These are phyloP conservation scores for Mucor plumbeus DNA, from an alignment of 371 early-diverging fungal genomes.

Conservation along the genomic window DNA sequence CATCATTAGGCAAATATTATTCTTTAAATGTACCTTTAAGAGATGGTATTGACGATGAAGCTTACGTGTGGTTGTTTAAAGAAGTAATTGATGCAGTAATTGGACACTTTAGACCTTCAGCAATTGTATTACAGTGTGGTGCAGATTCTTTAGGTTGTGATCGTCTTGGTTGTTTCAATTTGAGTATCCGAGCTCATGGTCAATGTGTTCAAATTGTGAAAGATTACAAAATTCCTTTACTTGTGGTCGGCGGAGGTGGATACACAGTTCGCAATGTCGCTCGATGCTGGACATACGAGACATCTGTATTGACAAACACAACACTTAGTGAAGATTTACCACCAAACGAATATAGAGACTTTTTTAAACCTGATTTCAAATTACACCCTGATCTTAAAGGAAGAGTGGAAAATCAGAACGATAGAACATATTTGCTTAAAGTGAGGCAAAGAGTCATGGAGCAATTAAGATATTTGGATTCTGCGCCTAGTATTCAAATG, in stretches of 20 bases:
- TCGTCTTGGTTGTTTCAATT: constrained; percentile 90
- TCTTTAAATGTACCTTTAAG: constrained; percentile 92
- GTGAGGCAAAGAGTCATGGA: constrained; percentile 85
- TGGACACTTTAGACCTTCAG: constrained; percentile 81
- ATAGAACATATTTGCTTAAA: constrained; percentile 80
- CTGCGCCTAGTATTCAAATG: constrained; percentile 98
- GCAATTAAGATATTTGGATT: constrained; percentile 87
- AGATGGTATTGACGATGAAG: constrained; percentile 89
- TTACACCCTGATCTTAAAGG: constrained; percentile 82
- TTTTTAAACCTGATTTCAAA: constrained; percentile 86
- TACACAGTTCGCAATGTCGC: constrained; percentile 95
- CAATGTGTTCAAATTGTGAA: constrained; percentile 88
- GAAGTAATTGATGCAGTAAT: constrained; percentile 82
- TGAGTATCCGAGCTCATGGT: constrained; percentile 90
- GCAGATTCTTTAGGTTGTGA: constrained; percentile 95
- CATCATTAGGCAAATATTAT: constrained; percentile 77
- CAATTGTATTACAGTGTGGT: constrained; percentile 95
- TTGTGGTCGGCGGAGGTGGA: constrained; percentile 95
- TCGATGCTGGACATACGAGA: constrained; percentile 95
- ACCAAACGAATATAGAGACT: constrained; percentile 74
- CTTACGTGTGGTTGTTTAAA: constrained; percentile 86
- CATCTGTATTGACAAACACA: constrained; percentile 80
- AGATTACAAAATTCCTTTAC: constrained; percentile 78
- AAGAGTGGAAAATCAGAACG: constrained; percentile 90
- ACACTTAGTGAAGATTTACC: constrained; percentile 80